Evolutionary conservation across 768 basidiomycete genomes (phyloP).

Genomic region (Kwoniella heveanensis): DNA sequence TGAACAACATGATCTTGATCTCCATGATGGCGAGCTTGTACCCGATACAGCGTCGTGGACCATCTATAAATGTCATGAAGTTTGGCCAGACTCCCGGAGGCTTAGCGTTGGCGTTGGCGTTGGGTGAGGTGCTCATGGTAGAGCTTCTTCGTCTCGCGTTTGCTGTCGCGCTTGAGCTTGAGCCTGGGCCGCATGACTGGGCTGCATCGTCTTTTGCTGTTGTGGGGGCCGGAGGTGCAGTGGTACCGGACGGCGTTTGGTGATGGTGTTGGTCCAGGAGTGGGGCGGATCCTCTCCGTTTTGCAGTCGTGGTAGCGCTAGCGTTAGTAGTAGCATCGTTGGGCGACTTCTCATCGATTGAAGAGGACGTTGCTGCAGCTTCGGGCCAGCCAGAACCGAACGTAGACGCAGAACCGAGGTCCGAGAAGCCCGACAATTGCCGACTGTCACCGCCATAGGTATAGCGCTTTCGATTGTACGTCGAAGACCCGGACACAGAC

Average conservation of each 20-base stretch:
- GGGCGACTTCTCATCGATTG: no score
- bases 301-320: neutral
- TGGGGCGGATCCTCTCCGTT: neutral
- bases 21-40: slow-evolving; percentile 39
- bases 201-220: no score
- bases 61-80: slow-evolving; percentile 41
- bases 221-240: no score
- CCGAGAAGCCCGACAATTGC: neutral
- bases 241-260: no score
- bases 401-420: neutral
- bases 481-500: no score
- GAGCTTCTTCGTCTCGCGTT: no score
- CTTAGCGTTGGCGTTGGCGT: neutral
- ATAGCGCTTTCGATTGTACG: neutral
- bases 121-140: neutral
- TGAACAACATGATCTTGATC: slow-evolving; percentile 35
- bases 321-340: no score
- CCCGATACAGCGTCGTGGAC: slow-evolving; percentile 37
- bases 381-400: no score
- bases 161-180: no score
- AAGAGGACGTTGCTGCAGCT: no score
- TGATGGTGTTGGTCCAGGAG: neutral
- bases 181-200: no score
- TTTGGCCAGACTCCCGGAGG: slow-evolving; percentile 34
- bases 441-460: neutral